These are phyloP conservation scores for Irpex sp. DNA, from an alignment of 1,284 basidiomycete genomes.

Conservation along the genomic window DNA sequence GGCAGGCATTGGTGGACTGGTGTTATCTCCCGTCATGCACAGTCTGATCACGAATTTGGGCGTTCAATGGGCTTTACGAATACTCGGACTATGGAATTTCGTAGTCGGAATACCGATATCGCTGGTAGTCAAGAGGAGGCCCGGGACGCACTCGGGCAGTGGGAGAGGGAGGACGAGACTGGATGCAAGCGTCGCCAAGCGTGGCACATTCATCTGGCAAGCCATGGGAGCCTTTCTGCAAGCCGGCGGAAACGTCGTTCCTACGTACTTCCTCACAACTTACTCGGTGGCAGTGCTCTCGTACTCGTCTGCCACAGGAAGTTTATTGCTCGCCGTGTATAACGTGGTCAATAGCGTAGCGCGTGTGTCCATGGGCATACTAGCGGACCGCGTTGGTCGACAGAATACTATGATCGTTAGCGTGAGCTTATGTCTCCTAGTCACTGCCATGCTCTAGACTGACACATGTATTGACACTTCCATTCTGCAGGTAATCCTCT, in stretches of 20 bases:
- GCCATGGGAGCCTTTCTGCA: slow-evolving; percentile 40
- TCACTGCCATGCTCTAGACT: slow-evolving; percentile 7
- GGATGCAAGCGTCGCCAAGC: slow-evolving; percentile 34
- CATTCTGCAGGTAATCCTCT: slow-evolving; percentile 33
- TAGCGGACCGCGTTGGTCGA: slow-evolving; percentile 40
- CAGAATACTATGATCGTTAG: slow-evolving; percentile 43
- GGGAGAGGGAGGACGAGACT: slow-evolving; percentile 23
- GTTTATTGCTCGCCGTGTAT: slow-evolving; percentile 38
- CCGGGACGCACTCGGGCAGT: slow-evolving; percentile 19
- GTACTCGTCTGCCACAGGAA: slow-evolving; percentile 35
- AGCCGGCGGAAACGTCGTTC: slow-evolving; percentile 43
- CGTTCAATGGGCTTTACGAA: slow-evolving; percentile 34
- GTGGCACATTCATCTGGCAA: slow-evolving; percentile 42
- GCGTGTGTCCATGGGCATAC: slow-evolving; percentile 38
- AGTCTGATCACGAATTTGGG: slow-evolving; percentile 34
- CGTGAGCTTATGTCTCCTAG: slow-evolving; percentile 20
- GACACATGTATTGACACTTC: not conserved
- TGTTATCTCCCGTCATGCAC: slow-evolving; percentile 41
- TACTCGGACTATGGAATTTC: slow-evolving; percentile 40
- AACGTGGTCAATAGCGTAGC: slow-evolving; percentile 42
- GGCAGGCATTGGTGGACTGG: slow-evolving; percentile 39
- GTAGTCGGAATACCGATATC: slow-evolving; percentile 36
- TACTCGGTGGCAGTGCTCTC: slow-evolving; percentile 39
- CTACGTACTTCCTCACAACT: slow-evolving; percentile 40
- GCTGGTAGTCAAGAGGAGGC: slow-evolving; percentile 28